Evolutionary conservation across 305 asterid genomes (phyloP).

Genomic region (Salvia sclarea): DNA sequence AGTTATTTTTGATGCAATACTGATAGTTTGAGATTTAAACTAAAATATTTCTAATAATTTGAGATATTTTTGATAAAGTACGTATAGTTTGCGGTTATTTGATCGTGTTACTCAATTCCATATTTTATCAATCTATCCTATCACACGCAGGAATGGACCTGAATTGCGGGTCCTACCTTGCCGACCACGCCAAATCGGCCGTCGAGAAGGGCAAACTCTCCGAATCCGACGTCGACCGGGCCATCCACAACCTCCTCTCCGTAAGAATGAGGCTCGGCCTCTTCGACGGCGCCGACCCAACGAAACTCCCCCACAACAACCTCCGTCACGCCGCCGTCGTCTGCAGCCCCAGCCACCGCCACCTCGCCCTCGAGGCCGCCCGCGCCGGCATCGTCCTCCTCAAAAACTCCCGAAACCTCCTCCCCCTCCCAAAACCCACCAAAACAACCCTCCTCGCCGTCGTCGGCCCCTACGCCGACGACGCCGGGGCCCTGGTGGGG

Average conservation of each 20-base stretch:
- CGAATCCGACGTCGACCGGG: constrained; percentile 59
- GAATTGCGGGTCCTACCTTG: constrained; percentile 56
- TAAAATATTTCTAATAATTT: too few relatives aligned
- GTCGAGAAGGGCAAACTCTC: constrained; percentile 45
- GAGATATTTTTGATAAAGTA: too few relatives aligned
- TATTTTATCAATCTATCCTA: too few relatives aligned
- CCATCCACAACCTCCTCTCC: constrained; percentile 55
- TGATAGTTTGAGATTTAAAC: too few relatives aligned
- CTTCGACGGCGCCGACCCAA: constrained; percentile 57
- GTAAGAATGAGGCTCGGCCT: constrained; percentile 65
- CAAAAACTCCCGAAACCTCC: constrained; percentile 44
- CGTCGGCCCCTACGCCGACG: constrained; percentile 57
- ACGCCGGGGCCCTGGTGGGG: constrained; percentile 44
- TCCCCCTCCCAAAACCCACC: constrained; percentile 59
- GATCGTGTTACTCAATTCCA: too few relatives aligned
- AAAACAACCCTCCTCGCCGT: too few relatives aligned
- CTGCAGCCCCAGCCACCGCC: constrained; percentile 43
- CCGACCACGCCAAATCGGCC: constrained; percentile 50
- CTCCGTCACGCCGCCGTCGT: constrained; percentile 39
- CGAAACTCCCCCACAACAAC: constrained; percentile 30
- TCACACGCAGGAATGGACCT: constrained; percentile 59
- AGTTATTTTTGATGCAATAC: too few relatives aligned
- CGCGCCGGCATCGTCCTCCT: constrained; percentile 54
- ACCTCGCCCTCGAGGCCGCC: constrained; percentile 55
- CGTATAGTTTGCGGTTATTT: too few relatives aligned